These are phyloP conservation scores for Colletotrichum shisoi DNA, from an alignment of 2,329 filamentous ascomycete species.

Conservation along the genomic window DNA sequence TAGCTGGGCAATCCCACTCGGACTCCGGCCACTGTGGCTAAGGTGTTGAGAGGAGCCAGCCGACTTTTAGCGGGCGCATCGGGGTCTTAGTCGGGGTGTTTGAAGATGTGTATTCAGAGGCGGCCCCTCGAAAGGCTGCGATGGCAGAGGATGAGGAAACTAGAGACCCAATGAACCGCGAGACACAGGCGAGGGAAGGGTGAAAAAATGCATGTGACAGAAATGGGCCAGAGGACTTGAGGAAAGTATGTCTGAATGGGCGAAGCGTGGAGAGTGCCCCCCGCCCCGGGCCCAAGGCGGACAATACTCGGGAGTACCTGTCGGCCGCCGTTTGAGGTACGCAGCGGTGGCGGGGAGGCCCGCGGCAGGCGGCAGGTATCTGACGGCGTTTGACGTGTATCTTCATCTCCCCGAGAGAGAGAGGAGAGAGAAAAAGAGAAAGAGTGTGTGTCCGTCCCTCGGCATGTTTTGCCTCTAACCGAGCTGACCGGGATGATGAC, in stretches of 20 bases:
- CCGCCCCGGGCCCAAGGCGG: conserved; percentile 24
- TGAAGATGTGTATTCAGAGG: conserved; percentile 24
- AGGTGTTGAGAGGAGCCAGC: conserved; percentile 17
- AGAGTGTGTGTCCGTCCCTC: conserved; percentile 15
- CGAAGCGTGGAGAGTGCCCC: not conserved
- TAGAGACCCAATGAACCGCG: conserved; percentile 24
- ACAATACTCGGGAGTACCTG: conserved; percentile 25
- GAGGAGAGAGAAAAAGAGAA: too few relatives aligned
- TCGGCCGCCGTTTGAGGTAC: conserved; percentile 21
- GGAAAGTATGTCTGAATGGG: conserved; percentile 12
- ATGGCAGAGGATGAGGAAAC: conserved; percentile 10
- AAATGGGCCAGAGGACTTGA: conserved; percentile 17
- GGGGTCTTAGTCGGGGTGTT: not conserved
- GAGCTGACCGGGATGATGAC: conserved; percentile 38
- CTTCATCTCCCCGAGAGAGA: conserved; percentile 16
- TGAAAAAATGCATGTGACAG: conserved; percentile 33
- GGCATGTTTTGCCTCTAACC: conserved; percentile 31
- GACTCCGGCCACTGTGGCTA: not conserved
- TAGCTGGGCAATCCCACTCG: conserved; percentile 26
- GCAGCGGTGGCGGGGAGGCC: conserved; percentile 6
- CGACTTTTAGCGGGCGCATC: conserved; percentile 4
- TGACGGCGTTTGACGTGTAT: conserved; percentile 15
- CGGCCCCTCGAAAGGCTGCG: conserved; percentile 23
- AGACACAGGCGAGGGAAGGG: conserved; percentile 17
- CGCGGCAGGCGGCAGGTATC: conserved; percentile 23